Evolutionary conservation across 2,329 filamentous ascomycete species (phyloP).

Genomic region (Zymoseptoria ardabiliae): DNA sequence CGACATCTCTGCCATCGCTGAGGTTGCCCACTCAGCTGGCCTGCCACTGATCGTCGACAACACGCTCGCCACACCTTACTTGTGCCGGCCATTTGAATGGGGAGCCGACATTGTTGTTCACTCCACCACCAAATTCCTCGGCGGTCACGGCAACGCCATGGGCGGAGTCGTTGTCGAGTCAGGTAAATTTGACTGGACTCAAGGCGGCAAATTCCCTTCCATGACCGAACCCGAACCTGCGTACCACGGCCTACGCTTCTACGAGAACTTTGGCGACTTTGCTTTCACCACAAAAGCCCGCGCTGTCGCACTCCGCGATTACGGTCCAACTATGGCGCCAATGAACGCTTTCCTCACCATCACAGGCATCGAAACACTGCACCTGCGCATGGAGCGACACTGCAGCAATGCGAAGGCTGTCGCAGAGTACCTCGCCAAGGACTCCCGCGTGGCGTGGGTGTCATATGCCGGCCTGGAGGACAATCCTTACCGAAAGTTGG

Average conservation of each 20-base stretch:
- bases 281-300: conserved; percentile 12
- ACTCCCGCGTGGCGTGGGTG: conserved; percentile 12
- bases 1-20: conserved; percentile 11
- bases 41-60: conserved; percentile 14
- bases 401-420: conserved; percentile 9
- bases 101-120: conserved; percentile 13
- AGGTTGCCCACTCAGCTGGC: conserved; percentile 11
- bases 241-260: conserved; percentile 12
- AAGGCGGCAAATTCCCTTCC: conserved; percentile 7
- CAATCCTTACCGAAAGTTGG: conserved; percentile 3
- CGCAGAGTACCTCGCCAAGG: conserved; percentile 7
- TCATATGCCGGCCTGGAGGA: conserved; percentile 11
- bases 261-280: conserved; percentile 13
- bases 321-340: conserved; percentile 10
- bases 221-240: conserved; percentile 13
- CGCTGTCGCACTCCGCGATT: conserved; percentile 10
- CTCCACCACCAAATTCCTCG: conserved; percentile 13
- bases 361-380: conserved; percentile 13
- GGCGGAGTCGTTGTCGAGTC: conserved; percentile 12
- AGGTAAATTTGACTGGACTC: conserved; percentile 14
- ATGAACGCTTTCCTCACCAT: conserved; percentile 12
- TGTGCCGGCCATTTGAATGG: conserved; percentile 13
- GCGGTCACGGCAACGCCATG: conserved; percentile 14
- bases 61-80: conserved; percentile 11
- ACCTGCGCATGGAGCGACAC: conserved; percentile 14